Base-by-base conservation (phyloP, 2,329 filamentous ascomycete genomes). In the Fusarium xylarioides region DNA sequence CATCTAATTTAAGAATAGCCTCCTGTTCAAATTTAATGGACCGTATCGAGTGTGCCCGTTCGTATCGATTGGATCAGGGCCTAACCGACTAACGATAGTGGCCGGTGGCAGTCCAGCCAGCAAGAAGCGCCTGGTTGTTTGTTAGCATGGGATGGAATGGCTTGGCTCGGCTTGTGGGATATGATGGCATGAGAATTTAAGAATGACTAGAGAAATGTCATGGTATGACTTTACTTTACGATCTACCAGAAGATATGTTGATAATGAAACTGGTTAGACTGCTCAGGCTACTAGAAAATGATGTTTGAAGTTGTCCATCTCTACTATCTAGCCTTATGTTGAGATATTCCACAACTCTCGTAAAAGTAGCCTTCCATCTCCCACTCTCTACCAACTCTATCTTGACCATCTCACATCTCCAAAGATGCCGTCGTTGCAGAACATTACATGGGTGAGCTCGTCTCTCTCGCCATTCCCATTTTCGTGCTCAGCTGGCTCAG, bases 401-500 rank as follows among this genome's bases (percentile, higher is more conserved):
- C 30, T 54, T n/a, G 14, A 54, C 23, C 34, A 47, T 38, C 19
- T 62, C 35, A 61, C 30, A 18, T 54, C 35, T 19, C 54, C 32
- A 47, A 34, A 32, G 34, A 52, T 62, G 23, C 26, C 32, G 43
- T 49, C 46, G 63, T 37, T 21, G 34, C 54, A 61, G 58, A 23
- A 23, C 40, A 46, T 65, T 66, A 23, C 58, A 58, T 60, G 42
- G 46, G 37, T 64, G 21, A 46, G 34, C 30, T 56, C 49, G 21
- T 66, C 38, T 63, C 58, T 53, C 53, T 59, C 38, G 38, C 28
- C 50, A 63, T 63, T 71, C 57, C 60, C 70, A 60, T 69, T 55
- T 65, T 60, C 28, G 65, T 70, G 40, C 35, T 66, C 42, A 40
- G 44, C 66, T 73, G 70, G 70, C 70, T 73, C 70, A 73, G 70